These are phyloP conservation scores for Marasmius tenuissimus DNA, from an alignment of 1,284 basidiomycete species.

Conservation along the genomic window DNA sequence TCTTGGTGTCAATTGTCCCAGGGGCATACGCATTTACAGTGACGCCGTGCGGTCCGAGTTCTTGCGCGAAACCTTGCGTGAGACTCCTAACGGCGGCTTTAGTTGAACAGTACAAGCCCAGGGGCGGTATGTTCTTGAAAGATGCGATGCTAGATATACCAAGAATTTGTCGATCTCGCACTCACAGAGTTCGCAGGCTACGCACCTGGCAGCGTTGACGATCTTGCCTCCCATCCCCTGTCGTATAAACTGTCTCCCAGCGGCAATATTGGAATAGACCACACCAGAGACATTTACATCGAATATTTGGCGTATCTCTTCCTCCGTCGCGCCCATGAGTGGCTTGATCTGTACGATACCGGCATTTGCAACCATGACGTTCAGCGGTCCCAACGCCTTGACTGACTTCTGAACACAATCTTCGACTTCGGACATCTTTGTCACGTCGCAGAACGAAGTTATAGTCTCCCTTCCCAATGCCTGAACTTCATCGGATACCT, in stretches of 20 bases:
- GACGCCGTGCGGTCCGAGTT: slow-evolving; percentile 8
- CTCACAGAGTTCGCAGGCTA: neutral
- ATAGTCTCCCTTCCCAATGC: slow-evolving; percentile 9
- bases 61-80: slow-evolving; percentile 10
- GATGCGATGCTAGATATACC: slow-evolving; percentile 5
- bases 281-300: slow-evolving; percentile 12
- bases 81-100: slow-evolving; percentile 15
- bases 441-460: slow-evolving; percentile 10
- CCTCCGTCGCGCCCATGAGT: slow-evolving; percentile 10
- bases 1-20: neutral
- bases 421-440: slow-evolving; percentile 10
- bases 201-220: slow-evolving; percentile 14
- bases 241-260: slow-evolving; percentile 14
- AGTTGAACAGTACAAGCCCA: slow-evolving; percentile 10
- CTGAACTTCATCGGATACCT: slow-evolving; percentile 14
- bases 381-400: slow-evolving; percentile 8
- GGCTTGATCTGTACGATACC: slow-evolving; percentile 13
- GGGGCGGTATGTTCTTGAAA: slow-evolving; percentile 4
- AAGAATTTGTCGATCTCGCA: neutral
- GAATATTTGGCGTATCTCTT: slow-evolving; percentile 11
- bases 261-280: slow-evolving; percentile 7
- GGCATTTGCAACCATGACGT: slow-evolving; percentile 16
- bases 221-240: slow-evolving; percentile 14
- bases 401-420: slow-evolving; percentile 11
- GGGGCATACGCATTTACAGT: slow-evolving; percentile 12